Evolutionary conservation across 345 rosid species (phyloP), one percentile per base, ranked within the genome.

Genomic region (Citrus cavaleriei): DNA sequence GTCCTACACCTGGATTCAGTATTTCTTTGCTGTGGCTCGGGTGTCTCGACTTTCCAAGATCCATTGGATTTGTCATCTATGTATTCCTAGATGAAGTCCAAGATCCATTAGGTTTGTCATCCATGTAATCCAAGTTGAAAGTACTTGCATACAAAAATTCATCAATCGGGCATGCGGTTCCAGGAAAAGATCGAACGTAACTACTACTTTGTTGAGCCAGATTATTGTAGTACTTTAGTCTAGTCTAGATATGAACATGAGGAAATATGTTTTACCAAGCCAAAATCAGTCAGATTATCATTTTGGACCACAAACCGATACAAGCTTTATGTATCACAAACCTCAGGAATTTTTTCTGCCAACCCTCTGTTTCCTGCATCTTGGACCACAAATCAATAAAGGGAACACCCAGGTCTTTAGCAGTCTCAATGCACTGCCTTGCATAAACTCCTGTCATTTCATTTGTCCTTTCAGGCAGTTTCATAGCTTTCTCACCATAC

Each of bases 301-400:
- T 38, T 59, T 61, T 61, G 42, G 12, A 27, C 35, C 19, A 30
- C 9, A 46, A 46, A 3, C 51, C 51, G 4, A 51, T 35, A 34
- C 5, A 13, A 22, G 77, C 10, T 22, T 66, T 40, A 42, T 32
- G 68, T 67, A 10, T 54, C 40, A 87, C 89, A 76, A 78, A 93
- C 98, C 98, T 95, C 73, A 95, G 72, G 80, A 85, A 89, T 30
- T 85, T 86, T 77, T 87, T 91, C 94, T 89, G 94, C 98, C 98
- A 95, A 55, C 89, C 91, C 72, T 83, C 85, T 55, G 88, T 88
- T 74, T 92, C 91, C 85, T 92, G 94, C 98, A 94, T 93, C 88
- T 85, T 92, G 77, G 93, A 90, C 99, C 99, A 95, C 54, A 95
- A 46, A 85, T 95, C 83, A 57, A 93, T 82, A 27, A 83, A 86